phyloP scores from a whole-genome alignment of 2,329 filamentous ascomycete genomes.

The Aspergillus novoparasiticus region DNA sequence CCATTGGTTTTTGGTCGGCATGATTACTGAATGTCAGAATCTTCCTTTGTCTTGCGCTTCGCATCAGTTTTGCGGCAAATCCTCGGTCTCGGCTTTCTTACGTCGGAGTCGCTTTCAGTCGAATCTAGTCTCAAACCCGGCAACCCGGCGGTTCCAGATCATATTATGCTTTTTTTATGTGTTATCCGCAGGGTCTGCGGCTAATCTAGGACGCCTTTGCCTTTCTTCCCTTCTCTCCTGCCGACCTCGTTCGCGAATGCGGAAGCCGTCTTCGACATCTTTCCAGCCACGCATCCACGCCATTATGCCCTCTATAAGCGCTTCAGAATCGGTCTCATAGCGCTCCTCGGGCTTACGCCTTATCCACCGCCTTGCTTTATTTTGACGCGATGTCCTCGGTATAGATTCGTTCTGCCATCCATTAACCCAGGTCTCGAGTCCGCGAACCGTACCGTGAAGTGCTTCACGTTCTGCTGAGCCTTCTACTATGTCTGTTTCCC shows the following conservation, averaged over 20 bases:
- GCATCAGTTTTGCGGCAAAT: conserved; percentile 9
- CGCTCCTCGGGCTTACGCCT: conserved; percentile 19
- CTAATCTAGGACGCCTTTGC: conserved; percentile 3
- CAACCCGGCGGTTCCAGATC: not conserved
- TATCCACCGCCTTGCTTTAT: conserved; percentile 15
- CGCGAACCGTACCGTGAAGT: conserved; percentile 39
- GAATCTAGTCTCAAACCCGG: not conserved
- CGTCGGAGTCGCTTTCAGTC: not conserved
- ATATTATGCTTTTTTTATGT: not conserved
- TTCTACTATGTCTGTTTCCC: conserved; percentile 35
- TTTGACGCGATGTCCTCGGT: conserved; percentile 10
- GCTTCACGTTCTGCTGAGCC: conserved; percentile 38
- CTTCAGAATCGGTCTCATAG: conserved; percentile 29
- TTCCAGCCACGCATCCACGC: conserved; percentile 49
- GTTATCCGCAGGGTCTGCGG: not conserved
- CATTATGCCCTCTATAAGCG: conserved; percentile 41
- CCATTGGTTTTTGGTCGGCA: conserved; percentile 4
- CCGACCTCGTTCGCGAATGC: conserved; percentile 59
- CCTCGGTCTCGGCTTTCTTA: not conserved
- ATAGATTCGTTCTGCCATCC: conserved; percentile 29
- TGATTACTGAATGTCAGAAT: conserved; percentile 15
- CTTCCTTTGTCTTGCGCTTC: not conserved
- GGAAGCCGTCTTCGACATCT: conserved; percentile 45
- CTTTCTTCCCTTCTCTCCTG: conserved; percentile 50
- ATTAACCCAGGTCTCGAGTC: conserved; percentile 37